A percentile compares a stretch with the other conserved stretches of the same genome.
Evolutionary conservation across 73 alveolate genomes (phyloP).

Genomic region (Paraurostyla sp.): DNA sequence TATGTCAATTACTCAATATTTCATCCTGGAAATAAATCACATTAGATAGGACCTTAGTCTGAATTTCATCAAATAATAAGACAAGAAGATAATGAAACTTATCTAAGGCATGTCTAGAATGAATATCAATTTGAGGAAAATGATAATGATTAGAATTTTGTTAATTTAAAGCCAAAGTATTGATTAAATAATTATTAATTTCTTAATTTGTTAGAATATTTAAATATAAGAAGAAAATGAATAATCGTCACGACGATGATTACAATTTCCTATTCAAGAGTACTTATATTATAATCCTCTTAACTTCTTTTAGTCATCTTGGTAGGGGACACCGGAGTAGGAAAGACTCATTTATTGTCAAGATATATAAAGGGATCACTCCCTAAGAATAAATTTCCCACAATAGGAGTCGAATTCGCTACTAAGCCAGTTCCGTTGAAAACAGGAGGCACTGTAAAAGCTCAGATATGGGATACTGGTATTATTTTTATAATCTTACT

Average conservation of each 20-base stretch:
- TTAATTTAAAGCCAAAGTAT: not conserved
- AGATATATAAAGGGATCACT: constrained; percentile 83
- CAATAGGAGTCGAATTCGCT: constrained; percentile 95
- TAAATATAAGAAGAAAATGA: constrained; percentile 43
- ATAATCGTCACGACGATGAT: constrained; percentile 70
- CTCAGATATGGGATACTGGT: constrained; percentile 94
- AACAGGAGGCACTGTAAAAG: constrained; percentile 92
- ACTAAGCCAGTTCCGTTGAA: constrained; percentile 88
- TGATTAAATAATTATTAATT: not conserved
- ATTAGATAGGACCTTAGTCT: not conserved
- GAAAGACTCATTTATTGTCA: constrained; percentile 86
- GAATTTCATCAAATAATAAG: constrained; percentile 29
- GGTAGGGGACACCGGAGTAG: constrained; percentile 93
- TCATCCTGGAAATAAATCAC: not conserved
- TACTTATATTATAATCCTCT: not conserved
- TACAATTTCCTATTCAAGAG: constrained; percentile 76
- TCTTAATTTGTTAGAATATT: constrained; percentile 1
- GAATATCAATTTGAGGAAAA: not conserved
- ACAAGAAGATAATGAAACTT: not conserved
- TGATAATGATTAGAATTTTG: not conserved
- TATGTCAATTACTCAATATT: constrained; percentile 27
- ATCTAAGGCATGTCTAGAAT: not conserved
- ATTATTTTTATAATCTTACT: not conserved
- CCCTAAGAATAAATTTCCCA: constrained; percentile 82
- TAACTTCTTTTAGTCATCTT: constrained; percentile 67